phyloP scores from a whole-genome alignment of 352 stramenopile genomes.

The Phytophthora citrophthora region DNA sequence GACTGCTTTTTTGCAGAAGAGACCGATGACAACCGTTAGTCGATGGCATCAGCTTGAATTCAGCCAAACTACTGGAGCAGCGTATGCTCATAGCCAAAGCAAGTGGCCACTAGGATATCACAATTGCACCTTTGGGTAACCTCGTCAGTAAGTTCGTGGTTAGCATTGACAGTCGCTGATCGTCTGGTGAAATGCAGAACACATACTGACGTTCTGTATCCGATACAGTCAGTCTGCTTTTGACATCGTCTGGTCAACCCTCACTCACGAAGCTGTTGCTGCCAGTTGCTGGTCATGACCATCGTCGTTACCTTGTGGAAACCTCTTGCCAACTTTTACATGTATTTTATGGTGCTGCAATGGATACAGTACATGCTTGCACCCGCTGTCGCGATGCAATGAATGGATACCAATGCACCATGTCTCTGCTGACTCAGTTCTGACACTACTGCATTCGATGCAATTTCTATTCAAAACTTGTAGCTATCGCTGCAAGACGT shows the following conservation, averaged over 20 bases:
- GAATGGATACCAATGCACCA: too few relatives aligned
- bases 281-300: neutral
- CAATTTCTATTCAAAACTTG: conserved; percentile 6
- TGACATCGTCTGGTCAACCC: neutral
- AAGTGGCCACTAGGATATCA: conserved; percentile 16
- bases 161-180: too few relatives aligned
- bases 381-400: neutral
- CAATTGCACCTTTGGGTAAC: neutral
- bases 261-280: conserved; percentile 1
- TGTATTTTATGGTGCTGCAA: neutral
- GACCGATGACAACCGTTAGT: neutral
- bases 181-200: too few relatives aligned
- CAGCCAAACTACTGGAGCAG: neutral
- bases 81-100: neutral
- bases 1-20: neutral
- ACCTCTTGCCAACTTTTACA: neutral
- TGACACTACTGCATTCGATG: neutral
- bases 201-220: too few relatives aligned
- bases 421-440: neutral
- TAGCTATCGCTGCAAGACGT: neutral
- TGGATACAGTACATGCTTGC: neutral
- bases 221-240: too few relatives aligned
- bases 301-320: neutral
- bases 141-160: too few relatives aligned
- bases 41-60: neutral